Base-by-base conservation (phyloP, 768 basidiomycete genomes). In the Tulasnella sp. region DNA sequence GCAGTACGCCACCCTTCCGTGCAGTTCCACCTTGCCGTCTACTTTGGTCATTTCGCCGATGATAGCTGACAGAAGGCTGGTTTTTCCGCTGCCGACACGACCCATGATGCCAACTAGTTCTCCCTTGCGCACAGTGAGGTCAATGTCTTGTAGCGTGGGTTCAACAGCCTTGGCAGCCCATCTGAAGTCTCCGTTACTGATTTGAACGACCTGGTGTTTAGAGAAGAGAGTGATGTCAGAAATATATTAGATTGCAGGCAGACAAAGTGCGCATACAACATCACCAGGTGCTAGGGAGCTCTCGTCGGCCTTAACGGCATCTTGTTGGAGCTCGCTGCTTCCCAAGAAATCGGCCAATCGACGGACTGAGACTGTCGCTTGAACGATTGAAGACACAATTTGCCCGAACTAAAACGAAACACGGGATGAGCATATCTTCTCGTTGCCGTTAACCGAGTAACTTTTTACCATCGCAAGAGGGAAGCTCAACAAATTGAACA, bases 81-180 rank as follows among this genome's bases (percentile, higher is more conserved):
- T 88, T 90, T 98, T 98, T 70, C 96, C 95, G 42, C 88, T 86
- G 9, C 95, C 95, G 29, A 98, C 95, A 26, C 92, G 88, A 17
- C 96, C 96, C 19, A 96, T 84, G 7, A 98, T 81, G 2, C 90
- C 93, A 0, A 94, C 83, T 5, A 98, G 80, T 76, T 97, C 91
- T 7, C 95, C 95, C 78, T 93, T 95, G 68, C 83, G 85, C 1
- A 91, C 87, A 0, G 83, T 83, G 26, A 98, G 75, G 76, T 89
- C 87, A 75, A 98, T 89, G 68, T 87, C 88, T 77, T 92, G 89
- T 9, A 98, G 84, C 0, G 88, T 88, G 0, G 92, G 86, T 1
- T 76, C 74, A 11, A 76, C 76, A 0, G 83, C 82, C 2, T 83
- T 81, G 72, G 84, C 86, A 26, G 82, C 81, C 96, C 96, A 98